These are phyloP conservation scores for Corymbia citriodora DNA, from an alignment of 441 rosid species.

Conservation along the genomic window DNA sequence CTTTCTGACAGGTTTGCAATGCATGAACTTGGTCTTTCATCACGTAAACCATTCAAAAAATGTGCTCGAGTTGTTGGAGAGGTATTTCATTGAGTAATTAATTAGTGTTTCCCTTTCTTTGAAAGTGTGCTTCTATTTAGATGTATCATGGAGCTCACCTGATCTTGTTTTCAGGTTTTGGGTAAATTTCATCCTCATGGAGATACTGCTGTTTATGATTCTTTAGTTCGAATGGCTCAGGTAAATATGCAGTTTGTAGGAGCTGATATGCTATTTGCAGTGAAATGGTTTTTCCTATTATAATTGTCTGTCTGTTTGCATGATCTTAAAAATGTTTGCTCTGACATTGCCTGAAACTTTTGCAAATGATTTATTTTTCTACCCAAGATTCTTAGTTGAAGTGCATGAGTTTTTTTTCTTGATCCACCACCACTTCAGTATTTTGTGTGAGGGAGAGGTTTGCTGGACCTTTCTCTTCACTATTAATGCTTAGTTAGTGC, in stretches of 20 bases:
- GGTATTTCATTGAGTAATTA: conserved; percentile 21
- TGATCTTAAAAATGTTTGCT: neutral
- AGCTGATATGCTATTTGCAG: neutral
- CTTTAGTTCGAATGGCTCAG: conserved; percentile 99
- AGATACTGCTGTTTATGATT: conserved; percentile 89
- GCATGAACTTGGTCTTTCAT: conserved; percentile 93
- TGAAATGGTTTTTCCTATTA: neutral
- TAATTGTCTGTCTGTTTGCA: neutral
- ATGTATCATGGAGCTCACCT: neutral
- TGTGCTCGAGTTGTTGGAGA: conserved; percentile 99
- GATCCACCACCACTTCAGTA: neutral
- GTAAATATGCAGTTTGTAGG: conserved; percentile 22
- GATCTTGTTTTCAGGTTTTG: conserved; percentile 48
- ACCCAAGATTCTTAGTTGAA: neutral
- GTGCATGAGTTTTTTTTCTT: neutral
- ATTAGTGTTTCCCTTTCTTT: neutral
- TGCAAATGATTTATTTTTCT: neutral
- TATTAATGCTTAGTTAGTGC: neutral
- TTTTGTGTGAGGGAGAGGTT: neutral
- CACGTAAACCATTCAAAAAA: conserved; percentile 87
- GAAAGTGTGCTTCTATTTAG: neutral
- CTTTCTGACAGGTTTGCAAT: conserved; percentile 63
- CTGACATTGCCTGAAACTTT: neutral
- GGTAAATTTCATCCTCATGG: conserved; percentile 99
- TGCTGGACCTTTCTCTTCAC: neutral